A percentile compares a stretch with the other conserved stretches of the same genome.
Conservation (phyloP, 2,329 filamentous ascomycete genomes). For the Plenodomus lindquistii region DNA sequence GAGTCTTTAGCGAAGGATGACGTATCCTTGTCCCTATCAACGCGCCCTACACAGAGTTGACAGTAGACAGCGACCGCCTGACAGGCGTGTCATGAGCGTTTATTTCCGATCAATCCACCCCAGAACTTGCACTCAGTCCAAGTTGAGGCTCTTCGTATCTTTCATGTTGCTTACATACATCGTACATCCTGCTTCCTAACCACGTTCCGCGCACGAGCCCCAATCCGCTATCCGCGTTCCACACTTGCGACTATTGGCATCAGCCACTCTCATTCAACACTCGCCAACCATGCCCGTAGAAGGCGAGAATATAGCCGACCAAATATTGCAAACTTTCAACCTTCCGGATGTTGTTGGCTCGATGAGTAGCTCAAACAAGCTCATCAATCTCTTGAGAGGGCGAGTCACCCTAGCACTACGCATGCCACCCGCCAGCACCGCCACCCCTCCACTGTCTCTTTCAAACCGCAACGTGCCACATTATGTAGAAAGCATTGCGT, state of each 20-base stretch:
- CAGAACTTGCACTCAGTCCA: not conserved
- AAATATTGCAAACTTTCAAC: constrained; percentile 16
- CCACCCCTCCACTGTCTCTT: constrained; percentile 4
- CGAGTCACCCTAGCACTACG: constrained; percentile 24
- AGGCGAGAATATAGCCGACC: constrained; percentile 12
- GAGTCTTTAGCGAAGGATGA: not conserved
- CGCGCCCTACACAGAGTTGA: not conserved
- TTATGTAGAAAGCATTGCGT: constrained; percentile 15
- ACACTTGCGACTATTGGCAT: constrained; percentile 7
- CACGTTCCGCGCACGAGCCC: constrained; percentile 12
- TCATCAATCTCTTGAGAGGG: constrained; percentile 44
- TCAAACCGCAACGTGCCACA: constrained; percentile 5
- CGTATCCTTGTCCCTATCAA: not conserved
- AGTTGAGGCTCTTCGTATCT: not conserved
- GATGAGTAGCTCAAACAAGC: constrained; percentile 32
- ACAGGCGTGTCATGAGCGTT: not conserved
- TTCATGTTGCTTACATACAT: constrained; percentile 1
- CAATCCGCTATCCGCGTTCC: constrained; percentile 5
- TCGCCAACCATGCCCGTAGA: constrained; percentile 10
- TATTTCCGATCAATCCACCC: constrained; percentile 2
- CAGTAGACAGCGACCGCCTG: not conserved
- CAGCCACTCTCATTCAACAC: constrained; percentile 19
- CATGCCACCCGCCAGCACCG: constrained; percentile 1
- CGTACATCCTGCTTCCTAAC: not conserved
- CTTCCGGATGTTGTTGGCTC: constrained; percentile 39